phyloP scores from a whole-genome alignment of 1,139 yeast species.

The Sugiyamaella neomexicana region DNA sequence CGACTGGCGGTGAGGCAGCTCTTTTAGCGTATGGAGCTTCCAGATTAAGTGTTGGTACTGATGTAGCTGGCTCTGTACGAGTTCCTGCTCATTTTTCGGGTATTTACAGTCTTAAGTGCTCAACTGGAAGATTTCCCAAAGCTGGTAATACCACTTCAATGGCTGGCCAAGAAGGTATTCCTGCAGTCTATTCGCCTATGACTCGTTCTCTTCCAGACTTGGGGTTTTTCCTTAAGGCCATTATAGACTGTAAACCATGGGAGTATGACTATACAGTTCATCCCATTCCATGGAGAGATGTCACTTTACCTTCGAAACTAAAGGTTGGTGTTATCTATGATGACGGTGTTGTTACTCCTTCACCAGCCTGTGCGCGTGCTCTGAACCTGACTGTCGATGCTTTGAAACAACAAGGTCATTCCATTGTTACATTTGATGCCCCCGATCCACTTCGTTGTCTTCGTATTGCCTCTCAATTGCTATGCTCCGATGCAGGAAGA shows the following conservation, averaged over 20 bases:
- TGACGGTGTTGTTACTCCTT: constrained; percentile 50
- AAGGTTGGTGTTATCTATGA: constrained; percentile 50
- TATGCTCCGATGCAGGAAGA: constrained; percentile 40
- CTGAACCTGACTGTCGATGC: constrained; percentile 49
- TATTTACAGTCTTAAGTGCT: constrained; percentile 50
- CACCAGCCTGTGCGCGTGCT: constrained; percentile 65
- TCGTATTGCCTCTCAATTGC: constrained; percentile 43
- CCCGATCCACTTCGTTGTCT: constrained; percentile 44
- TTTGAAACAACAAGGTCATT: constrained; percentile 56
- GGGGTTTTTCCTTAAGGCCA: constrained; percentile 57
- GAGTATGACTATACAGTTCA: constrained; percentile 54
- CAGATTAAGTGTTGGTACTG: constrained; percentile 55
- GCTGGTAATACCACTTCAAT: constrained; percentile 52
- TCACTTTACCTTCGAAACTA: constrained; percentile 40
- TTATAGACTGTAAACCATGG: constrained; percentile 66
- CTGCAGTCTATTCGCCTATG: constrained; percentile 60
- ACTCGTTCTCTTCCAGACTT: constrained; percentile 62
- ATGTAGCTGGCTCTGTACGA: constrained; percentile 60
- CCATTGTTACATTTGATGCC: constrained; percentile 50
- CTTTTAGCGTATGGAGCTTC: constrained; percentile 51
- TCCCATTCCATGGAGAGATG: constrained; percentile 62
- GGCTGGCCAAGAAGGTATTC: constrained; percentile 55
- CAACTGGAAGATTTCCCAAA: constrained; percentile 53
- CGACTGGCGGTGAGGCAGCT: constrained; percentile 53
- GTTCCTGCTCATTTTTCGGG: constrained; percentile 53